Base-by-base conservation (phyloP, 257 asterid species). In the Plectranthus barbatus region DNA sequence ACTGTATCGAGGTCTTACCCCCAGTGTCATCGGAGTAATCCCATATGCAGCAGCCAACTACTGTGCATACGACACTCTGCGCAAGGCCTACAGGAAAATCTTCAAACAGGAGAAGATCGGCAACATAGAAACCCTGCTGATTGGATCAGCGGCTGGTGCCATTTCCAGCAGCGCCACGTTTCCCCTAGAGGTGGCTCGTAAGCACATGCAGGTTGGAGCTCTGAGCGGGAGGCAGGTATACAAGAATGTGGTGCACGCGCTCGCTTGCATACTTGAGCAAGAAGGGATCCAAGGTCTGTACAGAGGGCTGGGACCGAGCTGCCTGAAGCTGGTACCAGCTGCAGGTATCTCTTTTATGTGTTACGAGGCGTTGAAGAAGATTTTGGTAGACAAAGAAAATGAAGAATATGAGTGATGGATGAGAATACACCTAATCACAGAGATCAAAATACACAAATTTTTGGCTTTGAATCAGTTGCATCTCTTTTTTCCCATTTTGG, bases 141-240 rank as follows among this genome's bases (percentile, higher is more conserved):
- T 90, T 29, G 99, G 99, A 3, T 87, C 99, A 0, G 83, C 83
- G 3, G 95, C 97, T 1, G 99, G 97, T 55, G 96, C 97, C 17
- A 82, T 92, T 62, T 93, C 99, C 2, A 93, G 99, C 86, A 85
- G 73, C 10, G 96, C 99, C 2, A 93, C 97, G 0, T 93, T 93
- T 52, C 97, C 99, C 1, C 80, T 93, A 1, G 99, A 93, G 78
- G 99, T 93, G 62, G 97, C 96, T 29, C 93, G 99, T 10, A 89
- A 87, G 76, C 97, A 82, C 54, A 93, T 89, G 97, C 97, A 93
- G 72, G 94, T 82, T 2, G 96, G 97, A 18, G 96, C 97, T 2
- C 78, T 93, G 21, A 82, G 91, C 9, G 99, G 99, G n/a, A 84
- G 95, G 68, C 80, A 76, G 72, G 95, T 80, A 48, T 90, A 93